These are phyloP conservation scores for Theileria parva DNA, from an alignment of 169 alveolate genomes.

Conservation along the genomic window DNA sequence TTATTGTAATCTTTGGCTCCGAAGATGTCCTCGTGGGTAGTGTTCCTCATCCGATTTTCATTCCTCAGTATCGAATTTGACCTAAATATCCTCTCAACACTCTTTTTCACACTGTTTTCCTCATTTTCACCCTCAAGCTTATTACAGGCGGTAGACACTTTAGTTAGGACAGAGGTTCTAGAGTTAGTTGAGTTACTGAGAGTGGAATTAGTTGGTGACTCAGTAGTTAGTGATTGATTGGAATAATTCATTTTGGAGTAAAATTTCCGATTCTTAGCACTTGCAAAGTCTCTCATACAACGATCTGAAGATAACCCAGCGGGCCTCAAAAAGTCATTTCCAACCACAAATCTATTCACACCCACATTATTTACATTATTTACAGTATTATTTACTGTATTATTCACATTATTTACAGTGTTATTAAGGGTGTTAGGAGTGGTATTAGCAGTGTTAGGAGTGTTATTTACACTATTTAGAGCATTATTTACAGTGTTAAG, in stretches of 20 bases:
- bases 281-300: constrained; percentile 34
- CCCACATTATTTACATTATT: too few relatives aligned
- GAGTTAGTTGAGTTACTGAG: too few relatives aligned
- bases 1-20: constrained; percentile 1
- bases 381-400: too few relatives aligned
- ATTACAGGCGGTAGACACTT: too few relatives aligned
- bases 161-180: too few relatives aligned
- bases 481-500: background rate
- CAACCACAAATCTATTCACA: too few relatives aligned
- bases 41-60: constrained; percentile 31
- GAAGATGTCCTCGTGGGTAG: constrained; percentile 45
- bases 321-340: constrained; percentile 8
- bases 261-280: constrained; percentile 9
- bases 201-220: background rate
- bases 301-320: constrained; percentile 57
- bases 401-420: too few relatives aligned
- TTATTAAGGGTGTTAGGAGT: too few relatives aligned
- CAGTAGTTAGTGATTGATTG: background rate
- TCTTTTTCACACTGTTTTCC: too few relatives aligned
- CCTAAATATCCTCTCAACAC: background rate
- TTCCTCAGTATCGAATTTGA: background rate
- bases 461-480: too few relatives aligned
- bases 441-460: background rate
- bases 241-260: constrained; percentile 2
- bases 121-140: too few relatives aligned